These are phyloP conservation scores for Trichoderma afroharzianum DNA, from an alignment of 2,329 filamentous ascomycete species.

Conservation along the genomic window DNA sequence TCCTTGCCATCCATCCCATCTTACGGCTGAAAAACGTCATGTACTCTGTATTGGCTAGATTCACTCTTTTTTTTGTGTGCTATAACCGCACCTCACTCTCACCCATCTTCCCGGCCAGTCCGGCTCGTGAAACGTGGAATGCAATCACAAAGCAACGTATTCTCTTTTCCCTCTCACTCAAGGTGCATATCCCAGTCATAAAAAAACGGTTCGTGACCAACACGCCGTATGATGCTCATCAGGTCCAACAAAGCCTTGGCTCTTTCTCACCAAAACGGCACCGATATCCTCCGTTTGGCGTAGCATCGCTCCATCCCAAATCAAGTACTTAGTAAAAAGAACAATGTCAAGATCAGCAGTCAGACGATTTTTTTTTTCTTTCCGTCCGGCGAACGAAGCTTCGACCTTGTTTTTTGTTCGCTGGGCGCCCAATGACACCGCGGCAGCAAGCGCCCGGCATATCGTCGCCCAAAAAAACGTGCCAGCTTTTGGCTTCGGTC, in stretches of 20 bases:
- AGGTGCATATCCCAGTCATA: background rate
- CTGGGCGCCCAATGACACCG: background rate
- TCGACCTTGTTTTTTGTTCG: background rate
- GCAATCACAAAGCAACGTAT: background rate
- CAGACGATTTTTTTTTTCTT: background rate
- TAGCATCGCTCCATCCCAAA: background rate
- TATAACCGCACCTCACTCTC: background rate
- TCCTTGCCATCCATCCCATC: background rate
- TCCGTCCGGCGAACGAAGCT: background rate
- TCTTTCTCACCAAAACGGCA: background rate
- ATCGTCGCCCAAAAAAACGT: background rate
- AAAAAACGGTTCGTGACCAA: background rate
- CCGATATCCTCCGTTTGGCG: background rate
- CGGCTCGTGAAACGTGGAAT: background rate
- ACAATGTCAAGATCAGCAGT: background rate
- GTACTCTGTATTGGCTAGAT: background rate
- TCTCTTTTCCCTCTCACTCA: background rate
- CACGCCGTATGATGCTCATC: slow-evolving; percentile 13
- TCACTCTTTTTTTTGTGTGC: background rate
- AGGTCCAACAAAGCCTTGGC: background rate
- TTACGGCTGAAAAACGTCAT: background rate
- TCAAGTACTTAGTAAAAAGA: background rate
- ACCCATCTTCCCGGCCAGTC: background rate
- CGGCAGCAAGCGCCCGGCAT: slow-evolving; percentile 3
- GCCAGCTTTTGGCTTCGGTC: background rate